Percentiles rank a stretch among this genome's conserved stretches.
These are phyloP conservation scores for Solanum tarapatanum DNA, from an alignment of 257 asterid genomes.

Conservation along the genomic window DNA sequence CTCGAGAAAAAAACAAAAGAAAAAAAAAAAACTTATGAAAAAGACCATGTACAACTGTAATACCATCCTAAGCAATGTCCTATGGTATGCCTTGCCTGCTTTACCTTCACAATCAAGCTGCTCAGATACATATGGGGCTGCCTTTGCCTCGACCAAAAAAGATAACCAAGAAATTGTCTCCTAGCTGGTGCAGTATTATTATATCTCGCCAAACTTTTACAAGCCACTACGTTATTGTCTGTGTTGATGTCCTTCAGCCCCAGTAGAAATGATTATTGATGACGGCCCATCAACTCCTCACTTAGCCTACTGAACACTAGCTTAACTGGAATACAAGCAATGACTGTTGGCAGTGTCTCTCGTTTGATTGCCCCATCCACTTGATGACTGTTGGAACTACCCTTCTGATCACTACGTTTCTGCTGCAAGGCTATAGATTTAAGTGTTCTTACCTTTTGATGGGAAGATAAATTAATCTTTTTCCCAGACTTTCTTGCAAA, in stretches of 20 bases:
- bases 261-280: constrained; percentile 22
- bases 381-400: constrained; percentile 11
- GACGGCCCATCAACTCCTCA: constrained; percentile 73
- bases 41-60: not conserved
- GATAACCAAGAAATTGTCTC: not conserved
- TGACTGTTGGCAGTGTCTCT: constrained; percentile 30
- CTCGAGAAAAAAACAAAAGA: not conserved
- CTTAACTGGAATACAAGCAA: constrained; percentile 88
- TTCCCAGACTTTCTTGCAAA: constrained; percentile 32
- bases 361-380: constrained; percentile 44
- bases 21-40: not conserved
- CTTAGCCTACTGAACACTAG: constrained; percentile 88
- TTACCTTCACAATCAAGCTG: not conserved
- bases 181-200: not conserved
- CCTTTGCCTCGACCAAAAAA: not conserved
- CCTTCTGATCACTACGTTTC: constrained; percentile 22
- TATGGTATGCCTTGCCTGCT: not conserved
- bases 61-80: not conserved
- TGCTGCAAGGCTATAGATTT: constrained; percentile 58
- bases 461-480: constrained; percentile 33
- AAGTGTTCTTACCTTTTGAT: constrained; percentile 67
- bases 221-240: not conserved
- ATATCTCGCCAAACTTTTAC: not conserved
- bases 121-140: not conserved
- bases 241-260: constrained; percentile 11